Conservation (phyloP, 805 yeast species). For the Metschnikowia vanudenii region DNA sequence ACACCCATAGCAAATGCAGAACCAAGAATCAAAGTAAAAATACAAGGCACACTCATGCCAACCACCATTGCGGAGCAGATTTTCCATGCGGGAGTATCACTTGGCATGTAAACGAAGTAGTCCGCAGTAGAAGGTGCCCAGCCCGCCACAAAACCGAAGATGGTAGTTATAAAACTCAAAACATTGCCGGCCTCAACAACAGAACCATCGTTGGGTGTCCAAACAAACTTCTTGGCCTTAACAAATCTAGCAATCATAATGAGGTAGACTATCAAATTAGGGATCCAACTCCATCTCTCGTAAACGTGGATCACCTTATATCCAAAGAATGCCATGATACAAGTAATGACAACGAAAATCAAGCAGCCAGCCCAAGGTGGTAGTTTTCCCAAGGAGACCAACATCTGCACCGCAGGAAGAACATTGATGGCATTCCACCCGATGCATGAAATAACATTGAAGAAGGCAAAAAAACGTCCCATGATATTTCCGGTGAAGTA, state of each 20-base stretch:
- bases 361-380: constrained; percentile 39
- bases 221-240: constrained; percentile 25
- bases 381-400: constrained; percentile 27
- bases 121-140: constrained; percentile 37
- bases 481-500: constrained; percentile 32
- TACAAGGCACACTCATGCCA: constrained; percentile 29
- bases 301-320: constrained; percentile 31
- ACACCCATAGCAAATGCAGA: constrained; percentile 34
- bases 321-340: constrained; percentile 32
- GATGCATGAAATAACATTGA: constrained; percentile 30
- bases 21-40: constrained; percentile 31
- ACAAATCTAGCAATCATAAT: constrained; percentile 30
- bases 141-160: constrained; percentile 35
- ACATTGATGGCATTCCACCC: constrained; percentile 37
- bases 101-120: constrained; percentile 34
- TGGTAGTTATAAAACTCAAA: constrained; percentile 26
- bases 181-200: constrained; percentile 28
- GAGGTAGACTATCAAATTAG: constrained; percentile 29
- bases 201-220: constrained; percentile 16
- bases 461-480: constrained; percentile 30
- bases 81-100: constrained; percentile 27
- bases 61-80: constrained; percentile 27
- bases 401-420: constrained; percentile 31
- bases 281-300: constrained; percentile 34
- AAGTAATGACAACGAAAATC: constrained; percentile 31